These are phyloP conservation scores for Amanita subjunquillea DNA, from an alignment of 768 basidiomycete genomes.

Conservation along the genomic window DNA sequence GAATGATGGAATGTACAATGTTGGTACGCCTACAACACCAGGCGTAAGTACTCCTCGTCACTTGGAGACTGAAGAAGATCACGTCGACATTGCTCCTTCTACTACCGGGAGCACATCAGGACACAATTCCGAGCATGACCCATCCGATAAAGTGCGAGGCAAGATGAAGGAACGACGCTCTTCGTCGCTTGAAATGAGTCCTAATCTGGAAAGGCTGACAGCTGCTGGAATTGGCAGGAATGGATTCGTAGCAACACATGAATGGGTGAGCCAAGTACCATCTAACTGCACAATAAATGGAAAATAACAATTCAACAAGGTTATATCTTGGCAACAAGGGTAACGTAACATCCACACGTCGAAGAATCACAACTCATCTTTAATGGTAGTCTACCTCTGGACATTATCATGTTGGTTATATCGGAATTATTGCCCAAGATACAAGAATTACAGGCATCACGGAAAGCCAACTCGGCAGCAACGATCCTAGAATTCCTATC, in stretches of 20 bases:
- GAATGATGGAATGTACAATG: slow-evolving; percentile 23
- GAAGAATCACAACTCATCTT: slow-evolving; percentile 7
- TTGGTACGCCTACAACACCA: slow-evolving; percentile 14
- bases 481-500: slow-evolving; percentile 70
- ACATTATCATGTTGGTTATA: slow-evolving; percentile 78
- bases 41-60: slow-evolving; percentile 12
- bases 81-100: background rate
- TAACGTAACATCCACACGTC: slow-evolving; percentile 19
- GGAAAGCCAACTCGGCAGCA: slow-evolving; percentile 50
- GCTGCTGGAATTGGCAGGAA: slow-evolving; percentile 70
- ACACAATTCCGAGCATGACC: slow-evolving; percentile 8
- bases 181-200: slow-evolving; percentile 37
- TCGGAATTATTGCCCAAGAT: slow-evolving; percentile 83
- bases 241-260: slow-evolving; percentile 91
- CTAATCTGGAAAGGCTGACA: slow-evolving; percentile 54
- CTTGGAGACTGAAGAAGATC: background rate
- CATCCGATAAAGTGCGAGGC: slow-evolving; percentile 84
- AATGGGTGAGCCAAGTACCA: slow-evolving; percentile 65
- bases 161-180: slow-evolving; percentile 79
- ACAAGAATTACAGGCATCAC: slow-evolving; percentile 68
- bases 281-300: background rate
- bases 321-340: slow-evolving; percentile 97
- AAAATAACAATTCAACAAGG: slow-evolving; percentile 28
- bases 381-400: slow-evolving; percentile 65
- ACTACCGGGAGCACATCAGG: background rate